A percentile compares a stretch with the other conserved stretches of the same genome.
These are phyloP conservation scores for Taxawa tesnikishii DNA, from an alignment of 2,329 filamentous ascomycete species.

Conservation along the genomic window DNA sequence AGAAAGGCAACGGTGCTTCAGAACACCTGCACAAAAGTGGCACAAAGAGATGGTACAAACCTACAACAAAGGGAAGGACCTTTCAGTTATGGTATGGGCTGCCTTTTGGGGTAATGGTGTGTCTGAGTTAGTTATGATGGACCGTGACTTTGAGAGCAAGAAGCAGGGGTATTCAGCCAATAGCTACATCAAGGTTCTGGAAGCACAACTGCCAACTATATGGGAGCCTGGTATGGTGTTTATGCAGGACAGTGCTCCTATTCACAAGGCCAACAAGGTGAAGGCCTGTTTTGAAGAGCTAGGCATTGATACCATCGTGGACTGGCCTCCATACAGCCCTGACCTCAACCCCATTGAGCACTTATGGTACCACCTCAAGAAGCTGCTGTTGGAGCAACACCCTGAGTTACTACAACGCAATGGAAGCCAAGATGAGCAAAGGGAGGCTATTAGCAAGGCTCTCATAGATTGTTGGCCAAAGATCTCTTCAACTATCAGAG, in stretches of 20 bases:
- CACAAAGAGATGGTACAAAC: too few species aligned
- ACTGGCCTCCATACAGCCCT: conserved; percentile 1
- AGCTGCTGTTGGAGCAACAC: conserved; percentile 1
- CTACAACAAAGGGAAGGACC: too few species aligned
- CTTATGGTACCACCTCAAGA: conserved; percentile 2
- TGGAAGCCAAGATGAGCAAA: neutral
- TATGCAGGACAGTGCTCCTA: conserved; percentile 1
- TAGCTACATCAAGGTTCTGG: neutral
- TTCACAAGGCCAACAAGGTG: neutral
- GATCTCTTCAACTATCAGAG: neutral
- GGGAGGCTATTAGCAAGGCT: neutral
- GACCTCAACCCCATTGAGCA: conserved; percentile 4
- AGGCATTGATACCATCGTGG: neutral
- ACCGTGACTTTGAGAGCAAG: neutral
- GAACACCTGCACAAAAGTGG: too few species aligned
- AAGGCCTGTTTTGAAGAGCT: neutral
- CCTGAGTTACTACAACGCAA: neutral
- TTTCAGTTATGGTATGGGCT: too few species aligned
- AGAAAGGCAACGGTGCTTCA: too few species aligned
- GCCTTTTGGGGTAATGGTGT: too few species aligned
- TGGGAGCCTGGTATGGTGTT: neutral
- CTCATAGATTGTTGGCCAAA: neutral
- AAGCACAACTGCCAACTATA: neutral
- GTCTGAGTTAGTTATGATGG: too few species aligned
- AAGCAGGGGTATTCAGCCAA: neutral